Evolutionary conservation across 2,329 filamentous ascomycete species (phyloP), one percentile per base, ranked within the genome.

Genomic region (Ascochyta rabiei): DNA sequence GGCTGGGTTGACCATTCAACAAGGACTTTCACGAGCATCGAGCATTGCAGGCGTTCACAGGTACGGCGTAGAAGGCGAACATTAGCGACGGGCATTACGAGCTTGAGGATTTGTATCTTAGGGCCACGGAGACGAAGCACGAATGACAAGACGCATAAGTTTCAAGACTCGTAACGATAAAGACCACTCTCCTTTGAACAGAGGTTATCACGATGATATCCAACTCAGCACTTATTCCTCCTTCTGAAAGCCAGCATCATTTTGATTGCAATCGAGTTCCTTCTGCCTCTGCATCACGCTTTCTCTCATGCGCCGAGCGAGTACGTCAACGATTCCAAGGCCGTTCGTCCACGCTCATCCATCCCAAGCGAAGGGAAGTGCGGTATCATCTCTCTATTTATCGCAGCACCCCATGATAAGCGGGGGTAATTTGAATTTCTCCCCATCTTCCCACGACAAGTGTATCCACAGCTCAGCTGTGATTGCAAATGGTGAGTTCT

Each of bases 1-100:
- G 21, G 16, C 7, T 18, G 12, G 9, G 39, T 10, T 19, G 39
- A 30, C 13, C 15, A 15, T 30, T 7, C 23, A 37, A 42, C 7
- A 15, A 42, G 18, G 28, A 18, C 16, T 5, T 33, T 19, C 19
- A 44, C 19, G 37, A 33, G 18, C 46, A 41, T 46, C 16, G 37
- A 50, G 52, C 52, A 55, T 55, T 50, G 31, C 26, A 55, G 52
- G 52, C 52, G 52, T 55, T 55, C 28, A 45, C 33, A 19, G 52
- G 31, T 9, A 55, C 18, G 52, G 52, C 46, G 52, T 55, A 31
- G 38, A 49, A 28, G 52, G 41, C 24, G 37, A 19, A 55, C 19
- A 46, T 49, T 38, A 42, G 46, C 41, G 35, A 46, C 9, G 31
- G 19, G 24, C 26, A 38, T 21, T 16, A 40, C 43, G 10, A 45